phyloP scores from a whole-genome alignment of 495 filamentous ascomycete genomes.

The Opeltia flavorubescens region DNA sequence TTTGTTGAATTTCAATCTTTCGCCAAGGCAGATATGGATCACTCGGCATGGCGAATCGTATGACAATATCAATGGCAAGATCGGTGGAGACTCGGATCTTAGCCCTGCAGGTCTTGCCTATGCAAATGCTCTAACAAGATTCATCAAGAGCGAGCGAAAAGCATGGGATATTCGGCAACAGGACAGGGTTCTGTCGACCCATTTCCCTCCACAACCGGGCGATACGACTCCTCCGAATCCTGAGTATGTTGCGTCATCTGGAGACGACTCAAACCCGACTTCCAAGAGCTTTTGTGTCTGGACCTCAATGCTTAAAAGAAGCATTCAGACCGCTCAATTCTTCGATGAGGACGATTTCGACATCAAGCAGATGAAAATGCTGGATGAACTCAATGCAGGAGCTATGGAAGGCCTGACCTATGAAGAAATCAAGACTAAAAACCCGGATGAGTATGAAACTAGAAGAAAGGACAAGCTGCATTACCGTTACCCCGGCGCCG shows the following conservation, averaged over 20 bases:
- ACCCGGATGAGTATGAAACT: conserved; percentile 66
- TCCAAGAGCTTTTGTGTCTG: conserved; percentile 94
- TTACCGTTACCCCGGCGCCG: conserved; percentile 88
- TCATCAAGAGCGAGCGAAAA: conserved; percentile 59
- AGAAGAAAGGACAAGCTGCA: conserved; percentile 55
- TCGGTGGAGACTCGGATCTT: conserved; percentile 74
- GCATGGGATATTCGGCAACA: conserved; percentile 68
- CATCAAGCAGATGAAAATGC: conserved; percentile 94
- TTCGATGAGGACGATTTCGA: conserved; percentile 98
- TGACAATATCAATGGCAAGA: conserved; percentile 67
- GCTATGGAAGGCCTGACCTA: conserved; percentile 91
- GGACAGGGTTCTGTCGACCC: conserved; percentile 50
- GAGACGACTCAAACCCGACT: conserved; percentile 32
- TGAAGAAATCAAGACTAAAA: conserved; percentile 61
- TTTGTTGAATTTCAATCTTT: conserved; percentile 87
- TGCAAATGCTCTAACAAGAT: conserved; percentile 54
- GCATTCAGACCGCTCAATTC: conserved; percentile 66
- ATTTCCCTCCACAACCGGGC: conserved; percentile 72
- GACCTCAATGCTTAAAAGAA: conserved; percentile 90
- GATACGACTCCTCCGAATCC: conserved; percentile 93
- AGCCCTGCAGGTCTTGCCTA: conserved; percentile 62
- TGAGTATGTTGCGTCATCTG: conserved; percentile 41
- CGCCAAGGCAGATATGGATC: conserved; percentile 94
- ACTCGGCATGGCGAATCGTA: conserved; percentile 79
- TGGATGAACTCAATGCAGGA: conserved; percentile 90